Percentiles rank a stretch among this genome's conserved stretches.
phyloP scores from a whole-genome alignment of 2,329 filamentous ascomycete genomes.

The Verticillium zaregamsianum region DNA sequence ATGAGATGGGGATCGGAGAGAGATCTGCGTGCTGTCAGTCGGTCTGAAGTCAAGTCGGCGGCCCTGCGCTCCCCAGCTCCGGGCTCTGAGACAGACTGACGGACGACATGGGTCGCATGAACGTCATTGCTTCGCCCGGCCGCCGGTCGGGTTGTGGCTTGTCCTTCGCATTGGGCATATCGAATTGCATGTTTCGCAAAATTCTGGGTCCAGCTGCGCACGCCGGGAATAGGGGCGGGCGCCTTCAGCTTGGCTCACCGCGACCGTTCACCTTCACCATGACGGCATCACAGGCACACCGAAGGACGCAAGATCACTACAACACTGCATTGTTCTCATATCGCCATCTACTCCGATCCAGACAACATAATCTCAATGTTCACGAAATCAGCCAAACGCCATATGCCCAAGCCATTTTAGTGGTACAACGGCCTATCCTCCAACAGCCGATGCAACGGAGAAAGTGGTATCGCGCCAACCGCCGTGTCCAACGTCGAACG shows the following conservation, averaged over 20 bases:
- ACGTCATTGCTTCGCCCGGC: not conserved
- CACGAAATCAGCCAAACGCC: constrained; percentile 8
- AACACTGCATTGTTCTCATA: not conserved
- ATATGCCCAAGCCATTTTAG: constrained; percentile 16
- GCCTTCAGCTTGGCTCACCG: not conserved
- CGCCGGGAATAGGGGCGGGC: too few relatives aligned
- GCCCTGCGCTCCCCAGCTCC: too few relatives aligned
- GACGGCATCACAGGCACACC: not conserved
- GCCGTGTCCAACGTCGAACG: not conserved
- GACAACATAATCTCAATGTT: not conserved
- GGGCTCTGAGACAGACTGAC: not conserved
- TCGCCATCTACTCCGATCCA: not conserved
- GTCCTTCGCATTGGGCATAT: not conserved
- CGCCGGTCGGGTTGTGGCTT: not conserved
- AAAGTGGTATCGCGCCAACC: constrained; percentile 3
- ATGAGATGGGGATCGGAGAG: not conserved
- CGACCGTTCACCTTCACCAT: not conserved
- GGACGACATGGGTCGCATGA: not conserved
- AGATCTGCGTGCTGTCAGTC: not conserved
- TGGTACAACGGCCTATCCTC: constrained; percentile 14
- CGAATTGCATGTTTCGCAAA: not conserved
- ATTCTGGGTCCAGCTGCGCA: not conserved
- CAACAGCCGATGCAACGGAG: constrained; percentile 9
- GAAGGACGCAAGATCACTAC: too few relatives aligned
- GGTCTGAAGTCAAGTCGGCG: too few relatives aligned